Base-by-base conservation (phyloP, 257 asterid genomes). In the Cynanchum wilfordii region DNA sequence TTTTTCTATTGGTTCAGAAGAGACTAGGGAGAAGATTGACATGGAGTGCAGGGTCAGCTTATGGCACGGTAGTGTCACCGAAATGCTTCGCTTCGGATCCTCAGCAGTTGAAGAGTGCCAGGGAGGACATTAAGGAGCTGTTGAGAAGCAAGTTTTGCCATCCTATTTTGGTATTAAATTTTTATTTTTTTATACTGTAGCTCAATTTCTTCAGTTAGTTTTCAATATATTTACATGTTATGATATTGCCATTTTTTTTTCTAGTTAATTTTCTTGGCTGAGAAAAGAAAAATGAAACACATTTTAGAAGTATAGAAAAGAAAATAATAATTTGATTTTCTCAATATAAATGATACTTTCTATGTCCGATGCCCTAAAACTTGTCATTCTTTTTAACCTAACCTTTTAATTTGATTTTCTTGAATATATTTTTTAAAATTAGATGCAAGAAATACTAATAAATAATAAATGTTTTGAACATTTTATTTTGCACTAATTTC, bases 21-120 rank as follows among this genome's bases (percentile, higher is more conserved):
- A 81, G 76, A 76, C 52, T 78, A 2, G 42, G 73, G 72, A 81
- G 77, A 67, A 69, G 86, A 64, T 59, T 78, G 9, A 78, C 85
- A 76, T 38, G 75, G 69, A 87, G 74, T 30, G 84, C 85, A 69
- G 84, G 89, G 54, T 73, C 75, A 2, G 82, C 88, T 65, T 89
- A 84, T 75, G 82, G 89, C 44, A 79, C 96, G 17, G 78, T 68
- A 63, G 73, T 88, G 72, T 77, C 91, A 79, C 90, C 96, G 76
- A 91, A 86, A 84, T 87, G 93, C 90, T 77, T 86, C 3, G 95
- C 87, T 1, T 89, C 99, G 60, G 83, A 82, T 77, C 86, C 90
- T 36, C 91, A 84, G 77, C 96, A 94, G 85, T 76, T 94, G 86
- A 90, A 88, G 83, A 82, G 88, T 79, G 99, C 99, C 38, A 86